These are phyloP conservation scores for Gentiana macrophylla DNA, from an alignment of 257 asterid genomes.

Conservation along the genomic window DNA sequence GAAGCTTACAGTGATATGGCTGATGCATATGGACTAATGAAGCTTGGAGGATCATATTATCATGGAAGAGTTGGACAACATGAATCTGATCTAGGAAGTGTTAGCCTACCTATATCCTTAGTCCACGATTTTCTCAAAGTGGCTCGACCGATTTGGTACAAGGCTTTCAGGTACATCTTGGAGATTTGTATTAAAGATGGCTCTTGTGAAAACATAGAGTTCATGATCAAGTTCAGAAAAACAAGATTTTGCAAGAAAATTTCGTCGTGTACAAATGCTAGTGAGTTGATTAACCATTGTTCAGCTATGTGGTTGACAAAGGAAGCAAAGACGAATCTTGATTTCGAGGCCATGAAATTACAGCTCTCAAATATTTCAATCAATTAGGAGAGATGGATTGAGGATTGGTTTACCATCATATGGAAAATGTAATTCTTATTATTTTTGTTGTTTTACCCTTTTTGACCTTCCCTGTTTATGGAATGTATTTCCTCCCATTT, in stretches of 20 bases:
- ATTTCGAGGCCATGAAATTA: constrained; percentile 42
- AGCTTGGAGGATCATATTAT: constrained; percentile 94
- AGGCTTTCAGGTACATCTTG: constrained; percentile 50
- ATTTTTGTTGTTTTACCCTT: no score
- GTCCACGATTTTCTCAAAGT: constrained; percentile 73
- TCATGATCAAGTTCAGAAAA: constrained; percentile 44
- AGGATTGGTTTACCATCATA: not conserved
- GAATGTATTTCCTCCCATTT: no score
- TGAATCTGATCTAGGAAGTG: constrained; percentile 84
- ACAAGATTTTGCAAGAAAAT: constrained; percentile 17
- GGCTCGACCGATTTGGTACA: constrained; percentile 84
- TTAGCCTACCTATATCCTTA: constrained; percentile 43
- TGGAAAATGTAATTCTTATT: no score
- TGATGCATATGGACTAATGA: constrained; percentile 60
- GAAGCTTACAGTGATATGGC: constrained; percentile 79
- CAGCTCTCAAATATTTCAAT: constrained; percentile 31
- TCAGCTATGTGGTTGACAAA: constrained; percentile 50
- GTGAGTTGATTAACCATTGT: constrained; percentile 53
- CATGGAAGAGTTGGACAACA: constrained; percentile 85
- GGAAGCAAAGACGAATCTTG: constrained; percentile 49
- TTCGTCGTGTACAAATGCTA: constrained; percentile 14
- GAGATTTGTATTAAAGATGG: constrained; percentile 53
- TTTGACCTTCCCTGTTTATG: no score
- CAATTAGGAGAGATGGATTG: constrained; percentile 6
- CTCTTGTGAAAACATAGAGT: constrained; percentile 40